Percentiles rank a stretch among this genome's conserved stretches.
Evolutionary conservation across 2,329 filamentous ascomycete genomes (phyloP).

Genomic region (Aspergillus terreus): DNA sequence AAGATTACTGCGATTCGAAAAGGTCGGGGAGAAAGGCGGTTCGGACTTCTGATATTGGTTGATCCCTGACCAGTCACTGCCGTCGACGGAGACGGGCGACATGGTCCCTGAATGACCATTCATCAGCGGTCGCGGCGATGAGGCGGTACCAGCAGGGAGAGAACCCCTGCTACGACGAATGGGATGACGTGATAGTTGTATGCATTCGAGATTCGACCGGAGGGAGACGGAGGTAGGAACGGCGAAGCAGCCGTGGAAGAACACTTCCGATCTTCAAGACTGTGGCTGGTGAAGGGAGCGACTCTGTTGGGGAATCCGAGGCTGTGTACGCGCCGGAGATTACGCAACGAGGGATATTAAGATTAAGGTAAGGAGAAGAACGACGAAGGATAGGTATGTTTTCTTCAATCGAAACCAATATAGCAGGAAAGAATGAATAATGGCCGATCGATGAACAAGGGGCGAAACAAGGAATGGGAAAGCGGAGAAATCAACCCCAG

Average conservation of each 20-base stretch:
- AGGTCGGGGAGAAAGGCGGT: constrained; percentile 42
- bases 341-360: not conserved
- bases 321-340: constrained; percentile 2
- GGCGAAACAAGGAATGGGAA: not conserved
- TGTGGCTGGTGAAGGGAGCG: constrained; percentile 8
- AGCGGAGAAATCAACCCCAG: not conserved
- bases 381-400: not conserved
- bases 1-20: constrained; percentile 50
- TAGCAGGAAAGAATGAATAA: not conserved
- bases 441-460: constrained; percentile 1
- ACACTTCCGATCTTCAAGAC: constrained; percentile 2
- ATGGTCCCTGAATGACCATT: constrained; percentile 71
- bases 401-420: not conserved
- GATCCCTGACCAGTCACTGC: constrained; percentile 75
- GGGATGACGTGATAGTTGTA: constrained; percentile 3
- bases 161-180: not conserved
- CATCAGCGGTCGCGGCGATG: constrained; percentile 47
- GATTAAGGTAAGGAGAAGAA: constrained; percentile 1
- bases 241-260: not conserved
- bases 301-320: not conserved
- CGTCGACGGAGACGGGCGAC: constrained; percentile 76
- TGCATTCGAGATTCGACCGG: constrained; percentile 11
- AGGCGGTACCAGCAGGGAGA: not conserved
- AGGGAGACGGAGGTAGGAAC: not conserved
- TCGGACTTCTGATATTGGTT: constrained; percentile 59